Evolutionary conservation across 2,329 filamentous ascomycete genomes (phyloP), one percentile per base, ranked within the genome.

Genomic region (Nemania bipapillata): DNA sequence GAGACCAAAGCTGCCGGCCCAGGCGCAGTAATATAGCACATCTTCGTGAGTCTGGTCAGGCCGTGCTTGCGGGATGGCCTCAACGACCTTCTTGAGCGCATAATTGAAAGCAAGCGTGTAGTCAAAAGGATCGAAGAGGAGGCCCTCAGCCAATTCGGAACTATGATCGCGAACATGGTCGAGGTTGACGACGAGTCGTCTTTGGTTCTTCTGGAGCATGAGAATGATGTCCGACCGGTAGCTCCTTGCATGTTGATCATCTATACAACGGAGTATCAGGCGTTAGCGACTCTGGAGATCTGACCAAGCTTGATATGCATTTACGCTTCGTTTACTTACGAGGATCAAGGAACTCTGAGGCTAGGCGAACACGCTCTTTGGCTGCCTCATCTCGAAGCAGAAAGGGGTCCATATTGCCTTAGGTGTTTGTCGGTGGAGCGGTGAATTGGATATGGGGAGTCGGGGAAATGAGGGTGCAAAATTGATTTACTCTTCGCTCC

Each of bases 1-100:
- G 79, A 97, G 90, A 73, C 96, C 96, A 78, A 99, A 99, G 78
- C 93, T 97, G 73, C 96, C 96, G 63, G 95, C 89, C 83, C 93
- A 98, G n/a, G 96, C 96, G 77, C 96, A 97, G 80, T 99, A 98
- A 83, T 97, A 99, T 75, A 93, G 86, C 49, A 90, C 89, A 79
- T 97, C 94, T 32, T 91, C 89, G 50, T 89, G 87, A 1, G 89
- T 90, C 80, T 97, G 93, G 74, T 91, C 90, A 2, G 91, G 87
- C 2, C 93, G 89, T 47, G 92, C 89, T 75, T 92, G 89, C 11
- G 91, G 90, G 35, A 97, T 84, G 2, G 93, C 91, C 77, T 91
- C 88, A 71, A 98, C 90, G 60, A 97, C 91, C 72, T 96, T 90
- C 78, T 96, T 97, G 70, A 99, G 87, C 0, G 95, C 96, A 73